Evolutionary conservation across 73 alveolate genomes (phyloP).

Genomic region (Paramecium bursaria): DNA sequence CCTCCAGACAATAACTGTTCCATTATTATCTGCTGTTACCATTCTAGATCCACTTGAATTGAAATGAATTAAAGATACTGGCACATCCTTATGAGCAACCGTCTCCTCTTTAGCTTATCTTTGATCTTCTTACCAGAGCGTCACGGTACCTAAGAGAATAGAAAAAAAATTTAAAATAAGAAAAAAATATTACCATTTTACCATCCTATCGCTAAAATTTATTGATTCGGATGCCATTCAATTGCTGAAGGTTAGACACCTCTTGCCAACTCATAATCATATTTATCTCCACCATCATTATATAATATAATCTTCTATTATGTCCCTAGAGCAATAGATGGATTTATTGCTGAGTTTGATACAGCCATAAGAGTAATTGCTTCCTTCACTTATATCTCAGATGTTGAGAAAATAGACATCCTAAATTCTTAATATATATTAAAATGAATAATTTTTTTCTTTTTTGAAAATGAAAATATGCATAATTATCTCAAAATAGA

Average conservation of each 20-base stretch:
- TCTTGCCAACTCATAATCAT: constrained; percentile 85
- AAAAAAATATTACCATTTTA: constrained; percentile 85
- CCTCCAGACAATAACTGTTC: constrained; percentile 96
- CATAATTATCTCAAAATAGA: too few relatives aligned
- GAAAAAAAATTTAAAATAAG: neutral
- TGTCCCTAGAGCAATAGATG: constrained; percentile 62
- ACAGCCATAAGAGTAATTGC: constrained; percentile 63
- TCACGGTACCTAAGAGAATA: constrained; percentile 72
- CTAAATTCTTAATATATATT: too few relatives aligned
- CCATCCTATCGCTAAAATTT: constrained; percentile 93
- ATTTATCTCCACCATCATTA: constrained; percentile 89
- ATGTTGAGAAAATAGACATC: too few relatives aligned
- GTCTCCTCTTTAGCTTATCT: constrained; percentile 92
- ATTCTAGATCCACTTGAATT: constrained; percentile 94
- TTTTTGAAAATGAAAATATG: too few relatives aligned
- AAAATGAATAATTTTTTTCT: too few relatives aligned
- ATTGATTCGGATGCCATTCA: constrained; percentile 96
- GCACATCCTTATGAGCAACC: constrained; percentile 91
- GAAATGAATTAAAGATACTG: constrained; percentile 85
- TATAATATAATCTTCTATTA: constrained; percentile 71
- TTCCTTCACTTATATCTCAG: too few relatives aligned
- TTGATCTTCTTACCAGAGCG: constrained; percentile 95
- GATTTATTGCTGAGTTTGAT: constrained; percentile 59
- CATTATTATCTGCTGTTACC: constrained; percentile 97
- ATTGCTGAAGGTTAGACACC: constrained; percentile 83